Base-by-base conservation (phyloP, 257 asterid genomes). In the Solanum virginianum region DNA sequence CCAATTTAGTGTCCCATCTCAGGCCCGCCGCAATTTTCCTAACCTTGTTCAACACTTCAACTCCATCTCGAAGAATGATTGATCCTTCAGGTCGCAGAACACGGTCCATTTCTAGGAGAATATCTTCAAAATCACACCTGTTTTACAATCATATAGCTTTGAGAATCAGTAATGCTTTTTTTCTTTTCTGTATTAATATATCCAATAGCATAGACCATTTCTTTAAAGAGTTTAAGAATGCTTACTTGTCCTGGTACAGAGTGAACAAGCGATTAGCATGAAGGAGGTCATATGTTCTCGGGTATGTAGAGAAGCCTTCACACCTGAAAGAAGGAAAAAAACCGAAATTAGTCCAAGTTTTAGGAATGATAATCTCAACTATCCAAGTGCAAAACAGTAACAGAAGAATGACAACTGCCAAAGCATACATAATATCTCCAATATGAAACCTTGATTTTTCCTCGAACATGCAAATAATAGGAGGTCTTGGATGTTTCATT, bases 221-320 rank as follows among this genome's bases (percentile, higher is more conserved):
- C 45, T 51, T 1, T 51, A 26, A 14, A 24, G 82, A 51, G 62
- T 77, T 77, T 15, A 77, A 15, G 47, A 69, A 85, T 5, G 80
- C 97, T 93, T 92, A 94, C 98, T 90, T 95, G 93, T 93, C 95
- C 87, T 87, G 89, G 82, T 91, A 95, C 90, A 94, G 85, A 72
- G 89, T 93, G 91, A 95, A 95, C 68, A 92, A 83, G 56, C 94
- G 95, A 84, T 84, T 91, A 29, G 95, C 98, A 85, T 95, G 99
- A 85, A 95, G 84, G 85, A 95, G 95, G 86, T 95, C 99, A 60
- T 95, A 95, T 2, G 99, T 94, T 88, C 99, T 93, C 74, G 99
- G 99, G 90, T 95, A 95, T 8, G 99, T 94, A 7, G 98, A 94
- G 94, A 95, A 94, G 32, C 97, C 98, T 90, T 95, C 99, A 87